These are phyloP conservation scores for Botryotinia narcissicola DNA, from an alignment of 2,329 filamentous ascomycete genomes.

Conservation along the genomic window DNA sequence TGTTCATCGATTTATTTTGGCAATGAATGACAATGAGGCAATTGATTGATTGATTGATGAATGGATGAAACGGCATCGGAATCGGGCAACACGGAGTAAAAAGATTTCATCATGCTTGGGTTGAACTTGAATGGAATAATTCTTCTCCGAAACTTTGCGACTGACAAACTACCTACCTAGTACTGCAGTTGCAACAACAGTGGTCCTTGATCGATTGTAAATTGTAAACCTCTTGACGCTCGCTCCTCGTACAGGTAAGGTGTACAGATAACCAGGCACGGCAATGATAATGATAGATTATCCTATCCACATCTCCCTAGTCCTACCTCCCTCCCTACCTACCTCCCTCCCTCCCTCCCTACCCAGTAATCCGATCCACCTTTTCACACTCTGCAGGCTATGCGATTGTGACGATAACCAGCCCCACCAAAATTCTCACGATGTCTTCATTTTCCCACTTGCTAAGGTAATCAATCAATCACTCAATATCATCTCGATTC, in stretches of 20 bases:
- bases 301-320: too few relatives aligned
- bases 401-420: background rate
- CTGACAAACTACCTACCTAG: too few relatives aligned
- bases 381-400: background rate
- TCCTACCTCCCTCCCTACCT: background rate
- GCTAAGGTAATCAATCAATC: background rate
- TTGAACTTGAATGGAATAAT: too few relatives aligned
- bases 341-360: background rate
- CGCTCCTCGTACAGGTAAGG: too few relatives aligned
- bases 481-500: background rate
- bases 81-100: too few relatives aligned
- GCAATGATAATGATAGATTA: too few relatives aligned
- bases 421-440: background rate
- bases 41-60: too few relatives aligned
- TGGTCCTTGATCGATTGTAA: background rate
- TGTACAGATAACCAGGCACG: background rate
- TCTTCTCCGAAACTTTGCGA: too few relatives aligned
- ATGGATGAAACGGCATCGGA: too few relatives aligned
- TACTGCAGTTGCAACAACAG: background rate
- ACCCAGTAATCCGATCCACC: background rate
- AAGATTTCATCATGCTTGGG: too few relatives aligned
- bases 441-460: conserved; percentile 3
- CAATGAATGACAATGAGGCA: background rate
- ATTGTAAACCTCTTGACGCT: background rate
- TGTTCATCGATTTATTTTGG: background rate